Base-by-base conservation (phyloP, 2,329 filamentous ascomycete genomes). In the Aureobasidium zeae region DNA sequence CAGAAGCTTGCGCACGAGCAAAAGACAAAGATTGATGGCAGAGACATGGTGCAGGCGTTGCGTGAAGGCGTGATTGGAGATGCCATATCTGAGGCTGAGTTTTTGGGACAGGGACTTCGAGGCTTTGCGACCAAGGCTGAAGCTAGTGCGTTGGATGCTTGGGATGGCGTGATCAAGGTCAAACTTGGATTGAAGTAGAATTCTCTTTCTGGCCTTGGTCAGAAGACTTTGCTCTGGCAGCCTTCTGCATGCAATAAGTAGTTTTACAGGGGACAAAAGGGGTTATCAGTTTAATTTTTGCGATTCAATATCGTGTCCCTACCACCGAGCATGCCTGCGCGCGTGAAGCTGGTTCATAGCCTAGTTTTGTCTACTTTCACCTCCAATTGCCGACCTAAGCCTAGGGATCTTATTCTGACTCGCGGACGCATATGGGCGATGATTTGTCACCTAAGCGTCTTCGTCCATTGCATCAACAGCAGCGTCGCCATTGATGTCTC, bases 1-100 rank as follows among this genome's bases (percentile, higher is more conserved):
- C 55, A 55, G 35, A 45, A 31, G 12, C 48, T 52, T 33, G 57
- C 56, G 2, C 50, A 45, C 13, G 50, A 52, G 38, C 49, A 51
- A 32, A 44, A 47, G 16, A 44, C 45, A 9, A 24, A 36, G 6
- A 31, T 52, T 17, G 52, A 44, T n/a, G 48, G 19, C 2, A 26
- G 22, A 15, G 44, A 42, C 1, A 45, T 57, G 3, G 29, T 47
- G 15, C 47, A 44, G 13, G 28, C 13, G 15, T 48, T 55, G 33
- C 29, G 37, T 10, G 26, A 41, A 11, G 38, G 45, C 6, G 25
- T 11, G 5, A 33, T 32, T 8, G 45, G 45, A 7, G 37, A 35
- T 22, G 45, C 45, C 9, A 29, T 47, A 12, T 22, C 24, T 9
- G 37, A 42, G 13, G 32, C 37, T 20, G 25, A 37, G 12, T 19